Evolutionary conservation across 805 yeast genomes (phyloP).

Genomic region (Wickerhamiella nectarea): DNA sequence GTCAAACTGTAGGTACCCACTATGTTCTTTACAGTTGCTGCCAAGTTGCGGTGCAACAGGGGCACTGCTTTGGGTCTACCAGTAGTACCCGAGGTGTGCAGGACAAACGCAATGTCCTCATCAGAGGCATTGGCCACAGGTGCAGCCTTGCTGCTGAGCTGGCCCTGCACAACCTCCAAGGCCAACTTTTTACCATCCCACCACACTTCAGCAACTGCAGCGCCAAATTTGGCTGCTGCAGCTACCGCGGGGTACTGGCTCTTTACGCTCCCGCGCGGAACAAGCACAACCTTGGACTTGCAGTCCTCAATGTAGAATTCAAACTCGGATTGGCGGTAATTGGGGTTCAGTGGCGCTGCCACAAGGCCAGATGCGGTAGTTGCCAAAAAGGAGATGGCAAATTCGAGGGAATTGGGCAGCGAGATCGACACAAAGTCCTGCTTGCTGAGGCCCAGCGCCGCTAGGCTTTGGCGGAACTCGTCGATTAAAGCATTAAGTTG

Average conservation of each 20-base stretch:
- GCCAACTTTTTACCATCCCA: constrained; percentile 34
- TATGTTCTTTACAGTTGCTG: constrained; percentile 46
- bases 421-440: constrained; percentile 45
- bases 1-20: constrained; percentile 42
- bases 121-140: constrained; percentile 25
- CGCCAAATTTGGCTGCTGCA: constrained; percentile 37
- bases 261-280: constrained; percentile 37
- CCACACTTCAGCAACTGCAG: constrained; percentile 40
- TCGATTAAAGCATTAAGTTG: constrained; percentile 25
- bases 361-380: constrained; percentile 41
- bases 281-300: constrained; percentile 42
- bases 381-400: constrained; percentile 42
- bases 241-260: constrained; percentile 32
- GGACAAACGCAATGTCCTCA: constrained; percentile 45
- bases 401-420: constrained; percentile 47
- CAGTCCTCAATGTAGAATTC: constrained; percentile 52
- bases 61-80: constrained; percentile 70
- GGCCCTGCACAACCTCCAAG: constrained; percentile 13
- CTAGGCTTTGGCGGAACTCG: constrained; percentile 34
- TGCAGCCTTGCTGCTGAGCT: neutral
- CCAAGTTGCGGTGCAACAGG: constrained; percentile 48
- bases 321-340: constrained; percentile 46
- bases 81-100: constrained; percentile 67
- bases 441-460: constrained; percentile 25
- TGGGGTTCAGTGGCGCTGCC: constrained; percentile 59